These are phyloP conservation scores for Lithohypha guttulata DNA, from an alignment of 2,329 filamentous ascomycete species.

Conservation along the genomic window DNA sequence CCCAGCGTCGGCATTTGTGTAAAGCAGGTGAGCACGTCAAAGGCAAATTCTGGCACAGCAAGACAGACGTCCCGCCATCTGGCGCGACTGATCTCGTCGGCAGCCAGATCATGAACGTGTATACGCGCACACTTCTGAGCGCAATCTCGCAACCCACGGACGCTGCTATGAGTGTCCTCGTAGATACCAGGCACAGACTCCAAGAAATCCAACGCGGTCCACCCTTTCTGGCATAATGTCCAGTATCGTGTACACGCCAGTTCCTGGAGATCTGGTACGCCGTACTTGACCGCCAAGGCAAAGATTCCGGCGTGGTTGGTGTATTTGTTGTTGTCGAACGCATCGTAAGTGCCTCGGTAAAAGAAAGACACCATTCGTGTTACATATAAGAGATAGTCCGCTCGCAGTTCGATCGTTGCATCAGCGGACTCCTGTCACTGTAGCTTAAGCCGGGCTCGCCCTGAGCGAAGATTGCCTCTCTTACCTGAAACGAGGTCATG, in stretches of 20 bases:
- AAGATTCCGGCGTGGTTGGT: slow-evolving; percentile 3
- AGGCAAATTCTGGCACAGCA: slow-evolving; percentile 4
- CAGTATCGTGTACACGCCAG: slow-evolving; percentile 2
- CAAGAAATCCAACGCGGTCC: slow-evolving; percentile 1
- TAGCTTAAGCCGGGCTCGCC: background rate
- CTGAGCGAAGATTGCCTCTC: slow-evolving; percentile 1
- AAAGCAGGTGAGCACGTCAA: slow-evolving; percentile 4
- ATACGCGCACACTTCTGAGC: slow-evolving; percentile 3
- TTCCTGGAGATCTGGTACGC: slow-evolving; percentile 1
- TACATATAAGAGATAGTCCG: background rate
- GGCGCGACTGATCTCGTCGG: slow-evolving; percentile 4
- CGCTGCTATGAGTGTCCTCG: background rate
- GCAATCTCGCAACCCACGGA: background rate
- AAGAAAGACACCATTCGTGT: slow-evolving; percentile 3
- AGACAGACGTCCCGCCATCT: slow-evolving; percentile 1
- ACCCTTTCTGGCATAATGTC: slow-evolving; percentile 1
- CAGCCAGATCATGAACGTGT: slow-evolving; percentile 2
- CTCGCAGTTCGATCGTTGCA: slow-evolving; percentile 1
- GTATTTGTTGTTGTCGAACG: slow-evolving; percentile 1
- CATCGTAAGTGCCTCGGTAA: slow-evolving; percentile 5
- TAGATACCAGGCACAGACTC: slow-evolving; percentile 5
- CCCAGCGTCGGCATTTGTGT: background rate
- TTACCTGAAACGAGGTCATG: slow-evolving; percentile 4
- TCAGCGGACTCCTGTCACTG: background rate
- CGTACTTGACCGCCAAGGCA: slow-evolving; percentile 3